Evolutionary conservation across 768 basidiomycete genomes (phyloP), one percentile per base, ranked within the genome.

Genomic region (Termitomyces heimii): DNA sequence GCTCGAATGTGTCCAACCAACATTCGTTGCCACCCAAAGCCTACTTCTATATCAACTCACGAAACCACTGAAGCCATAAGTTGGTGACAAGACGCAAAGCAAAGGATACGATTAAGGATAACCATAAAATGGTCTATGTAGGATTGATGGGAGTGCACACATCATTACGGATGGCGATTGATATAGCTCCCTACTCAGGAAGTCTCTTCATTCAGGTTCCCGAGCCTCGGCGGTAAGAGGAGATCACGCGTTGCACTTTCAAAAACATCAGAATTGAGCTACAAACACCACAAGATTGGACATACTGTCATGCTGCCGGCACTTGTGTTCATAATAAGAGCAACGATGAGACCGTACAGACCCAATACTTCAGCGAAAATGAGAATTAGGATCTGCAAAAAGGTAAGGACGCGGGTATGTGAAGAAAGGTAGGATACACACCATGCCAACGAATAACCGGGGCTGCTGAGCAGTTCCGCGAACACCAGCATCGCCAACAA

Each of bases 401-500:
- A 42, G 22, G 35, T 57, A 64, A 34, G 45, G n/a, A 60, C 6
- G 32, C 18, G 5, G 20, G 10, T 22, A 18, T 13, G 4, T 7
- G 13, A 42, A 57, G 40, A 20, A 29, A 26, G 34, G 48, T 28
- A 34, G 13, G n/a, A 44, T 32, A 68, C 83, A 6, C 22, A 88
- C 90, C 94, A 96, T 98, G 68, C 92, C 91, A 65, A 97, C 94
- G 74, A 89, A 96, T 64, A 97, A 78, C 66, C 92, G 78, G 52
- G 94, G 92, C 75, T 98, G 95, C 73, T 98, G 96, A 46, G 95
- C 96, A 53, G 95, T 97, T 58, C 96, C 97, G 46, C 97, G 81
- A 29, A 98, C 97, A 81, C 97, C 96, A 59, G 96, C 95, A 70
- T 99, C 97, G 69, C 97, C 97, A 57, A 98, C 97, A 68, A 98